These are phyloP conservation scores for Calocybe gambosa DNA, from an alignment of 1,284 basidiomycete species.

Conservation along the genomic window DNA sequence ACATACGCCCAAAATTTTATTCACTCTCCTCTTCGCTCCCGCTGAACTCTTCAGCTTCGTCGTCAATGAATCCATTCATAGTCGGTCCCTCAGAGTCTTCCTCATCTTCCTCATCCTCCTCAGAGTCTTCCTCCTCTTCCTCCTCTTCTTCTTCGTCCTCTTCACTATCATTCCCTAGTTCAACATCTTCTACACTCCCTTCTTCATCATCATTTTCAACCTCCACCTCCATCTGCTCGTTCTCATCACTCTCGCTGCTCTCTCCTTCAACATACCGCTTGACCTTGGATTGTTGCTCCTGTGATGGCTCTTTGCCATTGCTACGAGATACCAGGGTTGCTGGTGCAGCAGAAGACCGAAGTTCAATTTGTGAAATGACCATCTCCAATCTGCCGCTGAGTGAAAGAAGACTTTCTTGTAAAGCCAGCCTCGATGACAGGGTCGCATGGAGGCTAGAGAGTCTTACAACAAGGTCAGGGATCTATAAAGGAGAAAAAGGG, in stretches of 20 bases:
- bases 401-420: conserved; percentile 82
- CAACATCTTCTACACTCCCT: conserved; percentile 65
- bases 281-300: conserved; percentile 31
- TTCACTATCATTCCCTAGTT: conserved; percentile 53
- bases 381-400: conserved; percentile 90
- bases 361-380: conserved; percentile 89
- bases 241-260: conserved; percentile 61
- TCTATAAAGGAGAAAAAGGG: conserved; percentile 43
- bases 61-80: conserved; percentile 64
- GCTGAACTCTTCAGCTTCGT: conserved; percentile 67
- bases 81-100: conserved; percentile 48
- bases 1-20: conserved; percentile 20
- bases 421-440: conserved; percentile 71
- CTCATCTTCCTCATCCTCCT: conserved; percentile 46
- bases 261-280: conserved; percentile 73
- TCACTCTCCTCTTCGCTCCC: conserved; percentile 50
- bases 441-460: conserved; percentile 83
- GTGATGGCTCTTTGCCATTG: conserved; percentile 26
- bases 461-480: conserved; percentile 80
- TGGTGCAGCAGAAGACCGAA: conserved; percentile 63
- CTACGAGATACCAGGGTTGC: conserved; percentile 41
- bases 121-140: conserved; percentile 44
- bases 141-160: conserved; percentile 43
- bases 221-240: conserved; percentile 55
- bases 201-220: conserved; percentile 63